These are phyloP conservation scores for Vanderwaltozyma tropicalis DNA, from an alignment of 805 yeast species.

Conservation along the genomic window DNA sequence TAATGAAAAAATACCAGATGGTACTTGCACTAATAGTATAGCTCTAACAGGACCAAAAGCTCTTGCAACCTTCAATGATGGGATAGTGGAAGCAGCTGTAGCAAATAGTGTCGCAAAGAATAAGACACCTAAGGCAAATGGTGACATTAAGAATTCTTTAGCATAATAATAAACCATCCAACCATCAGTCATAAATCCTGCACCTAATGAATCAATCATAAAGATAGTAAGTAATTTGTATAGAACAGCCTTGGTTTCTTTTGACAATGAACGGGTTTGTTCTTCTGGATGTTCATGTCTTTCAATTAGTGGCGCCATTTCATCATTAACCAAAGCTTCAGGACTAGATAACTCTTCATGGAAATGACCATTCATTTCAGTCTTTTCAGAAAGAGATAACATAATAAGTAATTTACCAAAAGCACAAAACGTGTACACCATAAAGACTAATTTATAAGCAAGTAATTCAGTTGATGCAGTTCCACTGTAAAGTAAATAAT, in stretches of 20 bases:
- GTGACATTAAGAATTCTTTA: conserved; percentile 40
- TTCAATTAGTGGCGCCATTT: conserved; percentile 20
- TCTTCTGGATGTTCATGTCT: conserved; percentile 3
- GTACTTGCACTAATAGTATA: conserved; percentile 62
- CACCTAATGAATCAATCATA: conserved; percentile 79
- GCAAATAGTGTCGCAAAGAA: conserved; percentile 55
- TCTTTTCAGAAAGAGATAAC: conserved; percentile 39
- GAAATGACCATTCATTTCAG: conserved; percentile 36
- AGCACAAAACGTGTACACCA: conserved; percentile 46
- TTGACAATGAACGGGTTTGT: conserved; percentile 20
- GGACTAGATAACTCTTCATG: conserved; percentile 7
- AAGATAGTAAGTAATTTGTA: conserved; percentile 48
- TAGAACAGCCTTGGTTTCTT: conserved; percentile 35
- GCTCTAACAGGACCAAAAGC: conserved; percentile 70
- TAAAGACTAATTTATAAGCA: conserved; percentile 50
- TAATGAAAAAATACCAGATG: conserved; percentile 58
- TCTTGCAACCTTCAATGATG: conserved; percentile 63
- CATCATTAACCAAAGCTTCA: conserved; percentile 18
- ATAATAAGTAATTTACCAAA: conserved; percentile 40
- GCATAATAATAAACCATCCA: conserved; percentile 82
- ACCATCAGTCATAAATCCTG: conserved; percentile 79
- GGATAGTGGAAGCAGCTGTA: conserved; percentile 61
- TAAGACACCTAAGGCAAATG: conserved; percentile 52
- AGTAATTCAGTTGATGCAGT: conserved; percentile 28
- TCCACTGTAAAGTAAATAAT: conserved; percentile 30